These are phyloP conservation scores for Arxiozyma heterogenica DNA, from an alignment of 1,139 yeast species.

Conservation along the genomic window DNA sequence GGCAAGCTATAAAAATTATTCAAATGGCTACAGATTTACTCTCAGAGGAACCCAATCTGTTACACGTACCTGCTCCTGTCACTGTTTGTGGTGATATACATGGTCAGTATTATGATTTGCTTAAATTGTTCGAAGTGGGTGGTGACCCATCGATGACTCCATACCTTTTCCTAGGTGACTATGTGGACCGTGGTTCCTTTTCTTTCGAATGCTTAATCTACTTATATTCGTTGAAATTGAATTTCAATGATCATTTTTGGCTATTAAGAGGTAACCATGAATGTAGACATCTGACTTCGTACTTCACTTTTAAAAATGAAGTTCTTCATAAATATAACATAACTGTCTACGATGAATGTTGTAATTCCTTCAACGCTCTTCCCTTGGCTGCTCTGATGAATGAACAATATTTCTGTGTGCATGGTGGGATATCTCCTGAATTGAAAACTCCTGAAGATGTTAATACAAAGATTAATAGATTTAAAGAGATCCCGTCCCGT, in stretches of 20 bases:
- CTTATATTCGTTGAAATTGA: constrained; percentile 71
- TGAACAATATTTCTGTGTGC: constrained; percentile 91
- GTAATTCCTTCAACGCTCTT: constrained; percentile 73
- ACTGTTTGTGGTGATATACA: constrained; percentile 96
- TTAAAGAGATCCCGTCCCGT: constrained; percentile 86
- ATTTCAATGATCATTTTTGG: constrained; percentile 68
- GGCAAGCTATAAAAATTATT: constrained; percentile 65
- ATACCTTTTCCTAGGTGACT: constrained; percentile 86
- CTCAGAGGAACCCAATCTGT: constrained; percentile 64
- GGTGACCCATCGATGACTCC: constrained; percentile 75
- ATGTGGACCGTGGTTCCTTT: constrained; percentile 91
- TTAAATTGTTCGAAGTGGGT: constrained; percentile 90
- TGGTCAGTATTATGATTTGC: constrained; percentile 86
- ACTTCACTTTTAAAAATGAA: constrained; percentile 87
- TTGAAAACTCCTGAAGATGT: constrained; percentile 64
- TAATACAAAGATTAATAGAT: constrained; percentile 53
- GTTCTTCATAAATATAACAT: constrained; percentile 77
- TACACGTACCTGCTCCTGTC: constrained; percentile 83
- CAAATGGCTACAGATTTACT: constrained; percentile 61
- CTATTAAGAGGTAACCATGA: constrained; percentile 93
- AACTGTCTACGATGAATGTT: constrained; percentile 62
- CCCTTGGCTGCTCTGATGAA: constrained; percentile 95
- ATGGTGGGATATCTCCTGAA: constrained; percentile 94
- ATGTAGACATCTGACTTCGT: constrained; percentile 85
- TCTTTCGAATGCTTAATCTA: constrained; percentile 82